These are phyloP conservation scores for Aurinia saxatilis DNA, from an alignment of 345 rosid genomes.

Conservation along the genomic window DNA sequence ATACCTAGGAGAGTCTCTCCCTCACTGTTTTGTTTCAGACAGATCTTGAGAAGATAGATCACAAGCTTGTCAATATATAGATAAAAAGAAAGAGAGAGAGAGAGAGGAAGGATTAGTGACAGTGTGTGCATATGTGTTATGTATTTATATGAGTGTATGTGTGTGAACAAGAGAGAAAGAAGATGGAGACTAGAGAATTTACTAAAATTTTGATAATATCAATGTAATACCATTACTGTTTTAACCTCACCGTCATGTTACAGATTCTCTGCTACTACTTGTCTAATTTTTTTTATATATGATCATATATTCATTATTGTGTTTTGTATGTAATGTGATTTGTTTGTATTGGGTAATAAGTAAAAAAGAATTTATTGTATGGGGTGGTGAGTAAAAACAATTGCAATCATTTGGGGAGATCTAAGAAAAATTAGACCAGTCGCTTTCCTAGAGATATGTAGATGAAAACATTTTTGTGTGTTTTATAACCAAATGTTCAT, in stretches of 20 bases:
- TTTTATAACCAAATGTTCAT: neutral
- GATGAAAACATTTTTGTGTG: neutral
- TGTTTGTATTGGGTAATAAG: constrained; percentile 7
- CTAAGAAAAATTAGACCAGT: neutral
- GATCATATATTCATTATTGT: neutral
- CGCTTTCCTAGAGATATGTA: constrained; percentile 1
- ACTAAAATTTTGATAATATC: constrained; percentile 11
- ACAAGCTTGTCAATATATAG: constrained; percentile 34
- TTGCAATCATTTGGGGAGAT: constrained; percentile 21
- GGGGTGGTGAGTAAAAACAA: constrained; percentile 13
- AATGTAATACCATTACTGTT: constrained; percentile 17
- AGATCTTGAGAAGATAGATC: constrained; percentile 24
- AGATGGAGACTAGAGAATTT: constrained; percentile 27
- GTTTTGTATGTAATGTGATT: neutral
- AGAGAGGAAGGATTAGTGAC: constrained; percentile 14
- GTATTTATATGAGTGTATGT: constrained; percentile 7
- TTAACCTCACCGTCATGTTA: constrained; percentile 26
- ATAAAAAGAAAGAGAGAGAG: neutral
- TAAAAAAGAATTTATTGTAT: neutral
- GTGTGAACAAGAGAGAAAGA: constrained; percentile 28
- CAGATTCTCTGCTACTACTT: constrained; percentile 22
- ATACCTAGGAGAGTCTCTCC: constrained; percentile 19
- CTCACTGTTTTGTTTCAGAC: constrained; percentile 25
- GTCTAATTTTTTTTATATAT: neutral
- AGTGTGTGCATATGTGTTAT: constrained; percentile 15